Conservation (phyloP, 108 stramenopile species). For the Fistulifera pelliculosa region DNA sequence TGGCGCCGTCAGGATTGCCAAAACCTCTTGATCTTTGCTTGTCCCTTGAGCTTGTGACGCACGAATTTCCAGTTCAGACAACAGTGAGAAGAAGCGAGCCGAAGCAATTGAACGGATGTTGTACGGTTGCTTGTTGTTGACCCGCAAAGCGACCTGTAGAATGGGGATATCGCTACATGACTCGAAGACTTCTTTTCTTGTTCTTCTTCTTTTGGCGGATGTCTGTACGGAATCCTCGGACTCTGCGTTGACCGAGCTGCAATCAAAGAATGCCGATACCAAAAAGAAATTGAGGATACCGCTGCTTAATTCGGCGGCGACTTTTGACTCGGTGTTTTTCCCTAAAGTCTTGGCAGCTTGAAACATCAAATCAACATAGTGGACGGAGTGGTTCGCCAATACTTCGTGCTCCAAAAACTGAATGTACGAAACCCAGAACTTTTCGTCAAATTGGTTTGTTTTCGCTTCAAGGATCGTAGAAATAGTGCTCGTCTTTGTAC, state of each 20-base stretch:
- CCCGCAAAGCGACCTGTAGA: constrained; percentile 16
- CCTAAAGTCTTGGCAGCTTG: constrained; percentile 22
- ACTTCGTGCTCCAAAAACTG: constrained; percentile 15
- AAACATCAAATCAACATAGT: constrained; percentile 32
- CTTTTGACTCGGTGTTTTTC: constrained; percentile 2
- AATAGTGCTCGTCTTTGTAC: constrained; percentile 57
- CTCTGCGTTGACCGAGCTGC: constrained; percentile 12
- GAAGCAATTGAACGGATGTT: constrained; percentile 44
- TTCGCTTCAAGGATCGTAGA: constrained; percentile 31
- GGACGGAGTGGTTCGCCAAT: constrained; percentile 7
- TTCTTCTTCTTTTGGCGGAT: constrained; percentile 39
- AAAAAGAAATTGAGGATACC: constrained; percentile 51
- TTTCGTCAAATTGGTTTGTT: not conserved
- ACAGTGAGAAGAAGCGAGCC: constrained; percentile 59
- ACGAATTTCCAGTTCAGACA: constrained; percentile 34
- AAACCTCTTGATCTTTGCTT: constrained; percentile 6
- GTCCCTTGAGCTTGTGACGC: not conserved
- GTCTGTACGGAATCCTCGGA: constrained; percentile 6
- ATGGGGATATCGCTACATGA: constrained; percentile 9
- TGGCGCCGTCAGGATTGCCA: not conserved
- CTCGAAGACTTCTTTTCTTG: constrained; percentile 16
- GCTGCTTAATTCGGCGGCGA: constrained; percentile 9
- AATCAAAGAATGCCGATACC: constrained; percentile 69
- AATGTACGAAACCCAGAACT: constrained; percentile 24
- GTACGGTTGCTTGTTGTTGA: constrained; percentile 11